Evolutionary conservation across 345 rosid genomes (phyloP), one percentile per base, ranked within the genome.

Genomic region (Nephelium lappaceum): DNA sequence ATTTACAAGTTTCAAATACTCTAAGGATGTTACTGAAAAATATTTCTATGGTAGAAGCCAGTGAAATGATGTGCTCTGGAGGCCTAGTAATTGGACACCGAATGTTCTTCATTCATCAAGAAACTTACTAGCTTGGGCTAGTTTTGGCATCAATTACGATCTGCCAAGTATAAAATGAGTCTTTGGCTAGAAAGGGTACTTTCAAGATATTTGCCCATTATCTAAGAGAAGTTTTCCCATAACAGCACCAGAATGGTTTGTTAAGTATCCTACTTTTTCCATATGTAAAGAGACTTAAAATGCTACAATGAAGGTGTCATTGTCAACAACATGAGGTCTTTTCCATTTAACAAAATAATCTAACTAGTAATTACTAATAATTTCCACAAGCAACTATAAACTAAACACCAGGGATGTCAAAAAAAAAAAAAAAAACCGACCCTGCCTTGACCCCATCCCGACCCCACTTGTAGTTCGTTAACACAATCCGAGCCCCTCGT

Each of bases 311-410:
- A 36, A 53, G 62, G 43, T 21, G 24, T 67, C 49, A 39, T 6
- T 39, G 39, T 43, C 42, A 23, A 58, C 73, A 70, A 58, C 73
- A 70, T 5, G 12, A 49, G 19, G 21, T 27, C 61, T 70, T 70
- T 3, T 36, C 31, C 16, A 1, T 71, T 72, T 31, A 51, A 3
- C 18, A 38, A 21, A 21, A 38, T 36, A 38, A 11, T 60, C 36
- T 60, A 3, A 42, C 76, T 5, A 72, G 21, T 1, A 31, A 31
- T 31, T 31, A 31, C 36, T 31, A 31, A 31, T 31, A 38, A 72
- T 24, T 55, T 53, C 64, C 6, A 36, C 12, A 72, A 19, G 43
- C 3, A 55, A 36, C 66, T 39, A 21, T 8, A 6, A 47, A 60
- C 12, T 21, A 73, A 60, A 61, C 8, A 12, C 18, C 36, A 31